Evolutionary conservation across 495 filamentous ascomycete species (phyloP).

Genomic region (Pseudomonodictys pantanalensis): DNA sequence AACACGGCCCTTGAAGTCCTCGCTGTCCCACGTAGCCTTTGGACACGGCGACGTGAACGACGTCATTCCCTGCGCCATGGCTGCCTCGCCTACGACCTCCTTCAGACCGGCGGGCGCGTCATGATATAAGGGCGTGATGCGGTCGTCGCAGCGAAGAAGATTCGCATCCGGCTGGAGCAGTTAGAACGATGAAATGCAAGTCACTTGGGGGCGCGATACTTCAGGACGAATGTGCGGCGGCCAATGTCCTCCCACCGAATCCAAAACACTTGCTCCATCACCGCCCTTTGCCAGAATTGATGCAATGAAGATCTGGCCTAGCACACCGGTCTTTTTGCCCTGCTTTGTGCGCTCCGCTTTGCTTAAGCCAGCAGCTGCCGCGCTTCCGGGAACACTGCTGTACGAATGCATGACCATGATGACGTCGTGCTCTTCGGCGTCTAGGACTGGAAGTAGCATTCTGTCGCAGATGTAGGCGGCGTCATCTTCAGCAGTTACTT

Average conservation of each 20-base stretch:
- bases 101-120: slow-evolving; percentile 8
- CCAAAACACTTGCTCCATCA: slow-evolving; percentile 11
- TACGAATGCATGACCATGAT: slow-evolving; percentile 21
- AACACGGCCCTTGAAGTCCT: slow-evolving; percentile 12
- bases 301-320: slow-evolving; percentile 16
- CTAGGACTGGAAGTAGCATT: slow-evolving; percentile 16
- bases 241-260: slow-evolving; percentile 4
- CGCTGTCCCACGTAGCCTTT: slow-evolving; percentile 16
- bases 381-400: slow-evolving; percentile 3
- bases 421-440: slow-evolving; percentile 20
- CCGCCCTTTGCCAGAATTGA: slow-evolving; percentile 9
- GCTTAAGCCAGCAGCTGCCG: slow-evolving; percentile 6
- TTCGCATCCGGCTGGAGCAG: slow-evolving; percentile 3
- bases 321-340: slow-evolving; percentile 19
- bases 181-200: neutral
- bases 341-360: slow-evolving; percentile 1
- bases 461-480: slow-evolving; percentile 1
- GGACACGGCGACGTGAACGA: slow-evolving; percentile 18
- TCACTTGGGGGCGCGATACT: neutral
- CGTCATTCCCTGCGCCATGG: slow-evolving; percentile 19
- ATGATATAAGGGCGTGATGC: slow-evolving; percentile 8
- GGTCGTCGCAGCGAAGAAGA: slow-evolving; percentile 26
- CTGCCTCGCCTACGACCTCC: slow-evolving; percentile 1
- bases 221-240: slow-evolving; percentile 20
- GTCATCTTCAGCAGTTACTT: slow-evolving; percentile 13